phyloP scores from a whole-genome alignment of 345 rosid genomes.

The Citrus australasica region DNA sequence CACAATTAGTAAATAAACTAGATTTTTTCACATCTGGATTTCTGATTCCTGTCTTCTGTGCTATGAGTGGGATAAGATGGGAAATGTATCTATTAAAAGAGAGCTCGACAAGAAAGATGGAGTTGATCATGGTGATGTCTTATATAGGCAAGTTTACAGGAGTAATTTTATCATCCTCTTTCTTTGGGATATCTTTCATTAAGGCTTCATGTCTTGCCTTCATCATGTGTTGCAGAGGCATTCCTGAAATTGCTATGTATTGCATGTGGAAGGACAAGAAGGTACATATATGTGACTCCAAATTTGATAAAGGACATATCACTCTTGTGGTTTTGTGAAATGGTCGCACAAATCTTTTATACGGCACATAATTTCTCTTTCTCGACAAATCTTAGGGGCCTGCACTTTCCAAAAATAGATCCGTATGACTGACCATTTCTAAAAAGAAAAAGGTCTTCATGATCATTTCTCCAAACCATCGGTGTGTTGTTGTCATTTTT shows the following conservation, averaged over 20 bases:
- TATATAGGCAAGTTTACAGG: constrained; percentile 18
- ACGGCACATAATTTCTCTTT: no score
- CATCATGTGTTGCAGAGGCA: constrained; percentile 23
- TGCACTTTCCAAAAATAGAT: no score
- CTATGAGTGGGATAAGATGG: constrained; percentile 16
- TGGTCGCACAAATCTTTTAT: no score
- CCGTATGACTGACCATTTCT: no score
- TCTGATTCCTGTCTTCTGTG: constrained; percentile 22
- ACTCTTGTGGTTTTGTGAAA: no score
- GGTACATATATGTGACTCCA: not conserved
- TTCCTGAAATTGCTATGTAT: constrained; percentile 11
- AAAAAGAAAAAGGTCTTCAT: no score
- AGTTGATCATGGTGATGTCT: not conserved
- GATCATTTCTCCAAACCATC: no score
- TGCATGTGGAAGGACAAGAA: not conserved
- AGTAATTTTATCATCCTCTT: constrained; percentile 13
- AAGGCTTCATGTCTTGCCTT: constrained; percentile 21
- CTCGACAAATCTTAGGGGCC: no score
- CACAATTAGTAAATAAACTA: constrained; percentile 20
- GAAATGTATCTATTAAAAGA: not conserved
- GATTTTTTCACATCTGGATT: constrained; percentile 10
- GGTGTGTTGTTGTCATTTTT: no score
- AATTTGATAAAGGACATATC: not conserved
- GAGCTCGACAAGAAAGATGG: not conserved
- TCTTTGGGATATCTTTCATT: constrained; percentile 13